Base-by-base conservation (phyloP, 106 monocot species). In the Dendrobium huoshanense region DNA sequence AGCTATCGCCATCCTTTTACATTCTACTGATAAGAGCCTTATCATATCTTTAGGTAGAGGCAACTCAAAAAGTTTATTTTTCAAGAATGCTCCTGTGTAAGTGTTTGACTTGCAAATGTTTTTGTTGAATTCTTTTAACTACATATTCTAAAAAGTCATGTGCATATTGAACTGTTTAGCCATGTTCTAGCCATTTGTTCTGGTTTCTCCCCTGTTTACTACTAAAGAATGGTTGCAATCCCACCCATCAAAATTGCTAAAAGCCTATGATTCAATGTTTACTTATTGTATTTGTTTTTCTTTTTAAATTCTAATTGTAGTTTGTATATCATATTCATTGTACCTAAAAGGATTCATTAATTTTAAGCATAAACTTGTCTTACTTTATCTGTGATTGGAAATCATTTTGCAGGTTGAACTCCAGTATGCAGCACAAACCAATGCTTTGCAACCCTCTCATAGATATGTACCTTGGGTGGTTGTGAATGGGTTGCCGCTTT, bases 391-490 rank as follows among this genome's bases (percentile, higher is more conserved):
- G 33, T 37, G 37, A 70, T 70, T 70, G 37, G 1, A 37, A 61
- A 8, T 22, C 1, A 42, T 77, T 75, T 33, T 79, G 70, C 86
- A 93, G 90, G 82, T 93, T 80, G 86, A 87, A 78, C 48, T 88
- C 33, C 88, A 88, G 77, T 90, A 90, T 83, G 92, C 86, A 68
- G 79, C 82, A 48, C 55, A 90, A 80, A 93, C 92, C 9, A 78
- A 83, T 80, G 82, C 92, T 76, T 85, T 92, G 77, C 86, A 87
- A 41, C 92, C 92, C 1, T 79, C 88, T 56, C 90, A 87, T 72
- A 77, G 24, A 80, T 93, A 79, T 78, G 92, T 93, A 1, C 92
- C 92, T 73, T 93, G 92, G 92, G 84, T 93, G 31, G 48, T 88
- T 5, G 88, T 93, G 10, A 58, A 88, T 76, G 90, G 90, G 6